phyloP scores from a whole-genome alignment of 2,329 filamentous ascomycete species.

The Arthroderma sp. region DNA sequence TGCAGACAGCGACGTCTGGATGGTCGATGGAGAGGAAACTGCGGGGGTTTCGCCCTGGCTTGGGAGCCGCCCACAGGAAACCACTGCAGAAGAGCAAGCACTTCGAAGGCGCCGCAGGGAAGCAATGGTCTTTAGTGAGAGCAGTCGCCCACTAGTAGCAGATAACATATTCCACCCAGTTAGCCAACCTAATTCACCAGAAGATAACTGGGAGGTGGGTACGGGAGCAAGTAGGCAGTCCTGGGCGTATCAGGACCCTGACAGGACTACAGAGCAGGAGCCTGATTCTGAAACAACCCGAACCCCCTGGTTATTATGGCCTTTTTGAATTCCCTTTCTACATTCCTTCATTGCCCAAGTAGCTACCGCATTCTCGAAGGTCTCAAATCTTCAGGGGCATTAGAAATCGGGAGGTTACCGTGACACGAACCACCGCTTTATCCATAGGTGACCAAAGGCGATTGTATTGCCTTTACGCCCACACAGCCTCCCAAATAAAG shows the following conservation, averaged over 20 bases:
- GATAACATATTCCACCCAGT: constrained; percentile 65
- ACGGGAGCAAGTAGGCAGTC: neutral
- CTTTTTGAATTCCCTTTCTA: neutral
- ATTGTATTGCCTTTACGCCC: too few species aligned
- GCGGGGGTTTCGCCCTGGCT: constrained; percentile 31
- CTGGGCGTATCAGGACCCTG: neutral
- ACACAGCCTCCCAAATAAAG: too few species aligned
- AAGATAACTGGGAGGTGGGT: neutral
- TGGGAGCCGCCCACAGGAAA: constrained; percentile 23
- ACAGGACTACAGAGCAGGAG: neutral
- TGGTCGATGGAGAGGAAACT: constrained; percentile 45
- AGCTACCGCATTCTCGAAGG: neutral
- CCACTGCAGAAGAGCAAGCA: constrained; percentile 47
- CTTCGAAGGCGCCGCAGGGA: constrained; percentile 66
- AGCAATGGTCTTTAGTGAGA: constrained; percentile 83
- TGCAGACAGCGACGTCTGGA: constrained; percentile 38
- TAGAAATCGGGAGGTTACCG: too few species aligned
- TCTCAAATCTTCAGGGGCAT: too few species aligned
- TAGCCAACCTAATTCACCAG: neutral
- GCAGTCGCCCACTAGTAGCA: constrained; percentile 59
- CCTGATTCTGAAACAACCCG: neutral
- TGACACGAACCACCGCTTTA: too few species aligned
- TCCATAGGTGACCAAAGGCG: too few species aligned
- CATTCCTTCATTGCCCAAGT: neutral
- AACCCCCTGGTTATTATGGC: neutral